Base-by-base conservation (phyloP, 2,329 filamentous ascomycete genomes). In the Penicillium sp. region DNA sequence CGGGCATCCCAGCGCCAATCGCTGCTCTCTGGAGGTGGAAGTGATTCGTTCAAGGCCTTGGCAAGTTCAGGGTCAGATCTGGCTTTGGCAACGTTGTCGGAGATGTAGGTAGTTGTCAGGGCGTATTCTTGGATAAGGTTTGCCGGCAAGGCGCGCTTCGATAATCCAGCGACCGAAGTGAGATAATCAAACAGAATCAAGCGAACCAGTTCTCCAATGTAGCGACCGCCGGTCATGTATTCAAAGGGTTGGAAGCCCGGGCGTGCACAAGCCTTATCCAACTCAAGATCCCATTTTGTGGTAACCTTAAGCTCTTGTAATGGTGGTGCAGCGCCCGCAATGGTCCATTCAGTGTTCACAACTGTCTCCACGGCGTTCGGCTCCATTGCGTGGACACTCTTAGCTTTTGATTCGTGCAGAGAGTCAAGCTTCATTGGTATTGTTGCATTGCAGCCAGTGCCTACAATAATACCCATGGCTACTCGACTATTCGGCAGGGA, bases 321-420 rank as follows among this genome's bases (percentile, higher is more conserved):
- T 0, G 90, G 88, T 6, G 81, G 78, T n/a, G 85, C 86, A 2
- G 89, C 85, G 6, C 90, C 90, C 24, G 86, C 87, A 63, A 94
- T 91, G 48, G 87, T 90, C 87, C 89, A 92, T 73, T 94, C 90
- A 0, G 90, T 93, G 67, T 93, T 93, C 59, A 93, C 85, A 4
- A 90, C 84, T 13, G 92, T 86, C 61, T 84, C 86, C n/a, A 83
- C 76, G 6, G 88, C 79, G 11, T 78, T 74, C 1, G 78, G 70
- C 53, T 74, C 71, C 58, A 74, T 75, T 13, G 75, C 79, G 14
- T 79, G 78, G 34, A 84, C 73, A 6, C 78, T 58, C 65, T 73
- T 47, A 76, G 85, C 63, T 69, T 93, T 93, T 52, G 79, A 81
- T 8, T 81, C 76, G 57, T 88, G 84, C 16, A 94, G 77, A 53